Conservation (phyloP, 768 basidiomycete species). For the Pleurotus salmoneostramineus region DNA sequence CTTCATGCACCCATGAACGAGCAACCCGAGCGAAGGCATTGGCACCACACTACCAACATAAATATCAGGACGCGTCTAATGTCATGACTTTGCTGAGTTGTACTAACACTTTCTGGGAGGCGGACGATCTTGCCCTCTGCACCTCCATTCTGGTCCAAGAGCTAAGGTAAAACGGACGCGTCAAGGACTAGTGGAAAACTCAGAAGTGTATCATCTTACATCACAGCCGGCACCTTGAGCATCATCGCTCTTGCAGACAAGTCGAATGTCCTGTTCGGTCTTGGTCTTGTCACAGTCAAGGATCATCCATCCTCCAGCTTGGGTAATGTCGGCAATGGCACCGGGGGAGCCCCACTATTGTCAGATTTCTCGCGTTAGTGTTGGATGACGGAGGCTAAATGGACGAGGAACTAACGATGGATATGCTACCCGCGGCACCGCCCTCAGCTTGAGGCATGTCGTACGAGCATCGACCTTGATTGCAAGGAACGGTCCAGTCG, state of each 20-base stretch:
- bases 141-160: slow-evolving; percentile 31
- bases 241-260: background rate
- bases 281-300: background rate
- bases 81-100: background rate
- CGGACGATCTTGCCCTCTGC: slow-evolving; percentile 48
- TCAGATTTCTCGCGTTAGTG: background rate
- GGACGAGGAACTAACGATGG: background rate
- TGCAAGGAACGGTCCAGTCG: background rate
- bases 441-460: background rate
- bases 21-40: slow-evolving; percentile 38
- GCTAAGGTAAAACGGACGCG: slow-evolving; percentile 10
- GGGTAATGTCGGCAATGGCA: background rate
- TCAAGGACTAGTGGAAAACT: background rate
- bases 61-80: background rate
- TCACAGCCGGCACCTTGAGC: background rate
- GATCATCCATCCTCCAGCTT: background rate
- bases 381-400: background rate
- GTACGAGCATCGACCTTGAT: background rate
- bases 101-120: slow-evolving; percentile 46
- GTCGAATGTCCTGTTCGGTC: background rate
- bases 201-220: background rate
- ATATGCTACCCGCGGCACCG: background rate
- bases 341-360: background rate
- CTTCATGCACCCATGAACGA: slow-evolving; percentile 31
- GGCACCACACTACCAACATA: slow-evolving; percentile 28